Base-by-base conservation (phyloP, 495 filamentous ascomycete species). In the Pyronema omphalodes region DNA sequence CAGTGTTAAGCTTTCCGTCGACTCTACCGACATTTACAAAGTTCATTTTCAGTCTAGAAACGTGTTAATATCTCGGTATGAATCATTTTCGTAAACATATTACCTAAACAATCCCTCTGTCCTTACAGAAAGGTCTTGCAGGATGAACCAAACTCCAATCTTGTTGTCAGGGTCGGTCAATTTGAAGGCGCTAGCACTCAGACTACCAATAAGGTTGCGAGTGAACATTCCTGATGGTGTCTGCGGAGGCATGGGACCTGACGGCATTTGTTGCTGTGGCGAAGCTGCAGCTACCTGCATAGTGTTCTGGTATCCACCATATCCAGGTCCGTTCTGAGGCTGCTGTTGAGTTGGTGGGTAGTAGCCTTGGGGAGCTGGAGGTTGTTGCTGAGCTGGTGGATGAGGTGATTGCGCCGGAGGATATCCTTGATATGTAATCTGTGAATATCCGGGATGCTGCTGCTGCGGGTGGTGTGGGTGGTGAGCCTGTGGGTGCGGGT, bases 81-180 rank as follows among this genome's bases (percentile, higher is more conserved):
- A 18, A 23, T 3, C 14, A 44, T 11, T 14, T 39, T 35, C 35
- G 35, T 49, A 54, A 47, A 36, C 45, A 7, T 61, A 76, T 58
- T 76, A 93, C 88, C 88, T 76, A 69, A 95, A 98, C 51, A 70
- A 72, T 12, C 91, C 91, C 66, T 98, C 91, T 7, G 87, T 94
- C 45, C 91, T 74, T 23, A 98, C 88, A 61, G 86, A 93, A 9
- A 98, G 70, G 71, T 98, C 91, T 67, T 95, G 91, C 40, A 96
- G 72, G 56, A 98, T 85, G 59, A 98, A 98, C 91, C 91, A 98
- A 45, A 94, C 88, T 8, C 88, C 88, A 54, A 86, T 81, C 66
- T 87, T 84, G 58, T 87, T 82, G 40, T 84, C 76, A 0, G 81
- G 77, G 56, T 98, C 88, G 0, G 77, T 80, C 51, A 98, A 73